These are phyloP conservation scores for Colletotrichum plurivorum DNA, from an alignment of 2,329 filamentous ascomycete genomes.

Conservation along the genomic window DNA sequence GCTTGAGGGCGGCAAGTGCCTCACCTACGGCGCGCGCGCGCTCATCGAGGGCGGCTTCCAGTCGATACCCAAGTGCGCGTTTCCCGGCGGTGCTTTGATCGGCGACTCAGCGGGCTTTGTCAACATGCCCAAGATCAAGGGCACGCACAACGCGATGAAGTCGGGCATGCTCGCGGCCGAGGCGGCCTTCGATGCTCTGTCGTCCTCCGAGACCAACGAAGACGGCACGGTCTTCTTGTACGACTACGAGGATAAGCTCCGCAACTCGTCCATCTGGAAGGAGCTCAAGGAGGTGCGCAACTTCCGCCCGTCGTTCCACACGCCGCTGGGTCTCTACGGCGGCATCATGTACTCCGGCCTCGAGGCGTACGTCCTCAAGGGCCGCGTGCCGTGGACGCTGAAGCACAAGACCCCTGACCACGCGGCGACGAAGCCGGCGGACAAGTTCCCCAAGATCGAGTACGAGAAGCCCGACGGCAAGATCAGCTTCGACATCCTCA, in stretches of 20 bases:
- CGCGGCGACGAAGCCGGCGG: constrained; percentile 83
- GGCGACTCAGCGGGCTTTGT: constrained; percentile 97
- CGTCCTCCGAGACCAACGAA: constrained; percentile 56
- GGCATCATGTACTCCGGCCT: constrained; percentile 94
- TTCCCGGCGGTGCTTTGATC: constrained; percentile 94
- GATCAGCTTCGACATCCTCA: constrained; percentile 96
- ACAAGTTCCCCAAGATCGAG: constrained; percentile 88
- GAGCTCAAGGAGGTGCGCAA: constrained; percentile 96
- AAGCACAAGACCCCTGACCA: constrained; percentile 86
- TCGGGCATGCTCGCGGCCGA: constrained; percentile 97
- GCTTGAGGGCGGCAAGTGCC: constrained; percentile 96
- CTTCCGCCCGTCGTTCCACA: constrained; percentile 96
- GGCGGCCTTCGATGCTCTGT: constrained; percentile 85
- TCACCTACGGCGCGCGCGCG: constrained; percentile 94
- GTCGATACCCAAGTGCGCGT: constrained; percentile 96
- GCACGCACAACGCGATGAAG: constrained; percentile 97
- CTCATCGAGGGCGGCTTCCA: constrained; percentile 97
- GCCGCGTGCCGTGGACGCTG: constrained; percentile 91
- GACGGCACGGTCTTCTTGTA: constrained; percentile 88
- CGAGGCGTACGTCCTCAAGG: constrained; percentile 89
- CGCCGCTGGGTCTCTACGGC: constrained; percentile 87
- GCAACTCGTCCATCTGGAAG: constrained; percentile 90
- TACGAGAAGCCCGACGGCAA: constrained; percentile 97
- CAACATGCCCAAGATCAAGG: constrained; percentile 98
- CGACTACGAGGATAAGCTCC: constrained; percentile 91